These are phyloP conservation scores for Penicilliopsis zonata DNA, from an alignment of 495 filamentous ascomycete genomes.

Conservation along the genomic window DNA sequence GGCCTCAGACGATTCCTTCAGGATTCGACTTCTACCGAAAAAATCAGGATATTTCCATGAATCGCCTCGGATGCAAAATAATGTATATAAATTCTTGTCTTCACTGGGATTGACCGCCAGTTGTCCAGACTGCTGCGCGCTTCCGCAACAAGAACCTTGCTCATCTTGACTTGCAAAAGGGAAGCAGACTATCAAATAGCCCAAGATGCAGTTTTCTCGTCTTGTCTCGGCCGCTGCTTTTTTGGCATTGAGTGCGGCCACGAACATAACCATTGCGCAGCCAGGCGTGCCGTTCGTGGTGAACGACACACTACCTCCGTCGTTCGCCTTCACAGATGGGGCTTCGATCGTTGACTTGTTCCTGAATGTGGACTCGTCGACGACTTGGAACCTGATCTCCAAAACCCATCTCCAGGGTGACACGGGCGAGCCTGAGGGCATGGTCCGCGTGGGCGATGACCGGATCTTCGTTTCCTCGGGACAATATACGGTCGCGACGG, in stretches of 20 bases:
- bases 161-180: too few relatives aligned
- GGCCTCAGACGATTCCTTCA: too few relatives aligned
- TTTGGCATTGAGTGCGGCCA: background rate
- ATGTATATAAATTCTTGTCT: too few relatives aligned
- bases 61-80: too few relatives aligned
- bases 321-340: constrained; percentile 12
- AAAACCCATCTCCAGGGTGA: constrained; percentile 21
- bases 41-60: too few relatives aligned
- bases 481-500: constrained; percentile 13
- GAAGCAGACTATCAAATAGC: too few relatives aligned
- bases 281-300: constrained; percentile 7
- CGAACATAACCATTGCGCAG: constrained; percentile 6
- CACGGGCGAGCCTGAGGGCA: constrained; percentile 24
- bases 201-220: constrained; percentile 4
- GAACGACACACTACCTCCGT: constrained; percentile 10
- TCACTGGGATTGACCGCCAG: too few relatives aligned
- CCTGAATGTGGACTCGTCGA: constrained; percentile 12
- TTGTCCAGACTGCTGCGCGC: too few relatives aligned
- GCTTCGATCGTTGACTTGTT: constrained; percentile 19
- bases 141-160: too few relatives aligned
- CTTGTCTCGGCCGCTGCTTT: constrained; percentile 2
- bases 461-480: constrained; percentile 19
- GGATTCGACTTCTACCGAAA: too few relatives aligned
- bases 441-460: constrained; percentile 17
- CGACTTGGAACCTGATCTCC: constrained; percentile 17